Base-by-base conservation (phyloP, 139 green algal species). In the Protoeuglena noctilucae region DNA sequence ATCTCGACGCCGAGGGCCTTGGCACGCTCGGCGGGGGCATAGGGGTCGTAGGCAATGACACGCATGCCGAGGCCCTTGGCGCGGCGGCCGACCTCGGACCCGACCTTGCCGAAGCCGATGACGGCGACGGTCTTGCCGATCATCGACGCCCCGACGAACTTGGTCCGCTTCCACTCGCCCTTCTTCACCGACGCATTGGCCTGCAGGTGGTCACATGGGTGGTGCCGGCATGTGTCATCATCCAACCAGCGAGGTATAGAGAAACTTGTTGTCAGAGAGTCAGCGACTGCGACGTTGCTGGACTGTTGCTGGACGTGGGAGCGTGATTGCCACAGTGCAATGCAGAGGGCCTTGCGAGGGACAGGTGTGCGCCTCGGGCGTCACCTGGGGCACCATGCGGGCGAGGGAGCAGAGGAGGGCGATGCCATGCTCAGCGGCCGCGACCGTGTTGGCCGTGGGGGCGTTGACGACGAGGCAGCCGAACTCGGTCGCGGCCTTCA, bases 21-120 rank as follows among this genome's bases (percentile, higher is more conserved):
- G 82, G 59, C 19, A 83, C 83, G 7, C 57, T 92, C 83, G 43
- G 73, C 76, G 17, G 72, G 76, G 9, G 87, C 88, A 48, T 94
- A 96, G 2, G 88, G 88, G 69, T 96, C 88, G 60, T 95, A 81
- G 1, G 85, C 84, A 17, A 95, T 65, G 3, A 96, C 80, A 0
- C 58, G 72, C 69, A 87, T 81, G 64, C 88, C 88, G 43, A 96
- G 78, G 45, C 88, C 88, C 46, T 75, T 77, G 48, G 75, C 87
- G 28, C 88, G 74, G 31, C 87, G 71, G 0, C 77, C 86, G 22
- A 96, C 84, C 67, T 96, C 88, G 28, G 60, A 74, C 30, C 88
- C 88, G 17, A 95, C 82, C 82, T 96, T 96, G 45, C 88, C 88
- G 53, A 96, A 96, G 56, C 88, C 88, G 63, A 96, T 89, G 53